Percentiles rank a stretch among this genome's conserved stretches.
Evolutionary conservation across 352 stramenopile genomes (phyloP).

Genomic region (Globisporangium orthogonon): DNA sequence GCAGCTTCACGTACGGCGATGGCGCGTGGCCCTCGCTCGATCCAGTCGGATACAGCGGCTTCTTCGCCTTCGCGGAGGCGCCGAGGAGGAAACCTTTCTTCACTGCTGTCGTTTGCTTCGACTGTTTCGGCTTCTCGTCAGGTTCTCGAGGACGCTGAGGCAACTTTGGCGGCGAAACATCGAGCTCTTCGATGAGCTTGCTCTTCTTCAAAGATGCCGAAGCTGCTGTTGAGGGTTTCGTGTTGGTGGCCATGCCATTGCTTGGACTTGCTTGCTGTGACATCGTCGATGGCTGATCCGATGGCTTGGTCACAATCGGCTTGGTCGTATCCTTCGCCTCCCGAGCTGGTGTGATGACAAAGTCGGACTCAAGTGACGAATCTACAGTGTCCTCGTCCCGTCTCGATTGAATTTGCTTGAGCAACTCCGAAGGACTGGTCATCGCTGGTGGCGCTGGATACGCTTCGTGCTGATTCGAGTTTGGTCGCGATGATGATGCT

Average conservation of each 20-base stretch:
- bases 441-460: conserved; percentile 14
- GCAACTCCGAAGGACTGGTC: conserved; percentile 37
- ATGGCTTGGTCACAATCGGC: conserved; percentile 1
- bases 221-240: not conserved
- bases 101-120: conserved; percentile 19
- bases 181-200: conserved; percentile 5
- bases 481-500: not conserved
- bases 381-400: conserved; percentile 7
- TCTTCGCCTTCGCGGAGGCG: conserved; percentile 18
- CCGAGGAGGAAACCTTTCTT: conserved; percentile 68
- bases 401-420: conserved; percentile 40
- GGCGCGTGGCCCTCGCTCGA: conserved; percentile 58
- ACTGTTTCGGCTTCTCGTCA: conserved; percentile 12
- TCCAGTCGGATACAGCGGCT: conserved; percentile 58
- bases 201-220: not conserved
- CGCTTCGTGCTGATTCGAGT: conserved; percentile 7
- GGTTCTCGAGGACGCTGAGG: not conserved
- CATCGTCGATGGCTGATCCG: not conserved
- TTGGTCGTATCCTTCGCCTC: not conserved
- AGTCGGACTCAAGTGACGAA: not conserved
- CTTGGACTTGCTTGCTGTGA: not conserved
- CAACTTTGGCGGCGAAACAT: not conserved
- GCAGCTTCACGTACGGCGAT: conserved; percentile 73
- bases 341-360: conserved; percentile 5
- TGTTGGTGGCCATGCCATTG: not conserved